Percentiles rank a stretch among this genome's conserved stretches.
phyloP scores from a whole-genome alignment of 1,284 basidiomycete species.

The Pseudozyma sp. region DNA sequence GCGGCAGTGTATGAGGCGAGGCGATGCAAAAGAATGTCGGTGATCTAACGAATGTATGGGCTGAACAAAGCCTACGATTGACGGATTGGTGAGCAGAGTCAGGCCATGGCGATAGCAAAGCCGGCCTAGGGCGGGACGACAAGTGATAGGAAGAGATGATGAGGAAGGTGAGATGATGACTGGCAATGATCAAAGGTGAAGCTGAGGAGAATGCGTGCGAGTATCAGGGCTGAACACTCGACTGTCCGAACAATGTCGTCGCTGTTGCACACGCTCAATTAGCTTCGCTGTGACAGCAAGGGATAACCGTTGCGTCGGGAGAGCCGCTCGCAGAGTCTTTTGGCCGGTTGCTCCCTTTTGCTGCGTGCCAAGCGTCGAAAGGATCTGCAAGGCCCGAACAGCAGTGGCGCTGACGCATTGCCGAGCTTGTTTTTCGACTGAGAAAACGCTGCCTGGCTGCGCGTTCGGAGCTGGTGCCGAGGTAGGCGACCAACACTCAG shows the following conservation, averaged over 20 bases:
- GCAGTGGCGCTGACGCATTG: constrained; percentile 2
- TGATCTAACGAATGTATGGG: not conserved
- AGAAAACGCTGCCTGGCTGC: no score
- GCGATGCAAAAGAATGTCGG: constrained; percentile 14
- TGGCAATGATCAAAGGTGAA: not conserved
- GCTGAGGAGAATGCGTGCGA: no score
- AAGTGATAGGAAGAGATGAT: not conserved
- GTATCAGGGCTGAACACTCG: no score
- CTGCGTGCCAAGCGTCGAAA: constrained; percentile 24
- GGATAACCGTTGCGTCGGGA: no score
- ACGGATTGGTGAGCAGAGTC: not conserved
- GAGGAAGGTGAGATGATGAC: not conserved
- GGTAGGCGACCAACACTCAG: no score
- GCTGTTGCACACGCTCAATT: no score
- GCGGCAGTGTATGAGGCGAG: constrained; percentile 10
- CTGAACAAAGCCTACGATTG: not conserved
- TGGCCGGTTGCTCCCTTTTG: not conserved
- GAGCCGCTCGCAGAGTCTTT: not conserved
- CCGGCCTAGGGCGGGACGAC: not conserved
- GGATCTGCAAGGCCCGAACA: constrained; percentile 7
- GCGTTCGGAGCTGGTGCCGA: no score
- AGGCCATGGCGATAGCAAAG: not conserved
- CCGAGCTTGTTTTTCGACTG: constrained; percentile 4
- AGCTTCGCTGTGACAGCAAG: no score
- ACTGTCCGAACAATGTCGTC: no score